These are phyloP conservation scores for Alternaria sp. DNA, from an alignment of 2,329 filamentous ascomycete genomes.

Conservation along the genomic window DNA sequence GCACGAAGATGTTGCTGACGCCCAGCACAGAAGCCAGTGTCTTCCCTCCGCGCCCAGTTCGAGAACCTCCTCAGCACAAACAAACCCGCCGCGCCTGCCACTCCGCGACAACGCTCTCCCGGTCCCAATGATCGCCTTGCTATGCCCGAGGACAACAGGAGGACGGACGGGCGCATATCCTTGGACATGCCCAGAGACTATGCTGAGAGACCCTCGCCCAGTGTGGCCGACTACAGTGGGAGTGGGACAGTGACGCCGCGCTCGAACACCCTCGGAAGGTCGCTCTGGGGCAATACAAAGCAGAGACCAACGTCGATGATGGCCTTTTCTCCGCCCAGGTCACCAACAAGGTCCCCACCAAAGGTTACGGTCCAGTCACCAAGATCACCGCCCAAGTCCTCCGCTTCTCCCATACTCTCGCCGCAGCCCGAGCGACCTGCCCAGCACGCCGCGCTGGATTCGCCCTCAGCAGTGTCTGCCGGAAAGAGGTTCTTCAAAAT, in stretches of 20 bases:
- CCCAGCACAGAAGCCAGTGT: constrained; percentile 72
- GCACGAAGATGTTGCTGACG: constrained; percentile 17
- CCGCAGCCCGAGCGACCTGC: constrained; percentile 40
- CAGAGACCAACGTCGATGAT: constrained; percentile 57
- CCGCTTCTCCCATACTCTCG: constrained; percentile 37
- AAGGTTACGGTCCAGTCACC: constrained; percentile 74
- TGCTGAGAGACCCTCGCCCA: constrained; percentile 27
- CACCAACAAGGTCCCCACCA: constrained; percentile 62
- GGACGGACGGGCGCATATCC: constrained; percentile 47
- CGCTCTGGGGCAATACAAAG: constrained; percentile 45
- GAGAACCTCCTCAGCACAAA: constrained; percentile 70
- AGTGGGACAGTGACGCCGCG: constrained; percentile 41
- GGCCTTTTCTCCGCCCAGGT: constrained; percentile 54
- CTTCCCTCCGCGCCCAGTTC: constrained; percentile 79
- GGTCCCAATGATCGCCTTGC: constrained; percentile 42
- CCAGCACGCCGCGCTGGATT: constrained; percentile 35
- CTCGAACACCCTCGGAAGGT: constrained; percentile 39
- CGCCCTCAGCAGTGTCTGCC: constrained; percentile 21
- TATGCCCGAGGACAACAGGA: constrained; percentile 35
- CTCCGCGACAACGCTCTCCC: constrained; percentile 37
- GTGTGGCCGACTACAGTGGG: constrained; percentile 47
- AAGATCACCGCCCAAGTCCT: constrained; percentile 66
- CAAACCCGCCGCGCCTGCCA: constrained; percentile 29
- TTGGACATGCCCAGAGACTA: constrained; percentile 50
- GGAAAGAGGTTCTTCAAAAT: constrained; percentile 43